A percentile compares a stretch with the other conserved stretches of the same genome.
phyloP scores from a whole-genome alignment of 2,329 filamentous ascomycete species.

The Aspergillus flavus region DNA sequence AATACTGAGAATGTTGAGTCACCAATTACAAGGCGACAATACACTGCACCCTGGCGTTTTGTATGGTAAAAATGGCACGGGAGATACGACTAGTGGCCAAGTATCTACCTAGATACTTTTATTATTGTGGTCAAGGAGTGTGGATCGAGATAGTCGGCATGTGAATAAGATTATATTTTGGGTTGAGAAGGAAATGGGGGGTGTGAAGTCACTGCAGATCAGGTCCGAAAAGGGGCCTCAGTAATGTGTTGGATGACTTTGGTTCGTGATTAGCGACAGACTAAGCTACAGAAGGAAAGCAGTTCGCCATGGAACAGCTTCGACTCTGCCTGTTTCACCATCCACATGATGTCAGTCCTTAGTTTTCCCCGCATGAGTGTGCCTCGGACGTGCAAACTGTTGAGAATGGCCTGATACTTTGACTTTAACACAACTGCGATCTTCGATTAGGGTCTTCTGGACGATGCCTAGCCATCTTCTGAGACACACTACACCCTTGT shows the following conservation, averaged over 20 bases:
- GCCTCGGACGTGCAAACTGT: not conserved
- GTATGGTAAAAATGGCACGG: no score
- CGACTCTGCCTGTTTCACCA: not conserved
- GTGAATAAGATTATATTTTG: not conserved
- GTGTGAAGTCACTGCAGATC: conserved; percentile 3
- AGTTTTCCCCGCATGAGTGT: not conserved
- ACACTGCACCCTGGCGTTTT: no score
- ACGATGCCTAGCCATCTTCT: not conserved
- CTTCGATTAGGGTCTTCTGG: not conserved
- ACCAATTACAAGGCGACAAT: no score
- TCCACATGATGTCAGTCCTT: not conserved
- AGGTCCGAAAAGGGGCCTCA: not conserved
- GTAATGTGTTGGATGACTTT: not conserved
- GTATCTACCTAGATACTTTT: no score
- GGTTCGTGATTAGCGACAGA: not conserved
- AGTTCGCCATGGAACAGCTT: not conserved
- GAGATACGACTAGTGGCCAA: no score
- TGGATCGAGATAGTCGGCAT: not conserved
- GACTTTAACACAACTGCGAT: not conserved
- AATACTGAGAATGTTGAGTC: no score
- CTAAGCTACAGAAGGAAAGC: not conserved
- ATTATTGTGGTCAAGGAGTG: no score
- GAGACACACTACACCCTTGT: not conserved
- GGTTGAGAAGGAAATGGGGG: not conserved
- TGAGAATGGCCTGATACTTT: not conserved